Evolutionary conservation across 164 flowering plant genomes (phyloP), one percentile per base, ranked within the genome.

Genomic region (Dillenia turbinata): DNA sequence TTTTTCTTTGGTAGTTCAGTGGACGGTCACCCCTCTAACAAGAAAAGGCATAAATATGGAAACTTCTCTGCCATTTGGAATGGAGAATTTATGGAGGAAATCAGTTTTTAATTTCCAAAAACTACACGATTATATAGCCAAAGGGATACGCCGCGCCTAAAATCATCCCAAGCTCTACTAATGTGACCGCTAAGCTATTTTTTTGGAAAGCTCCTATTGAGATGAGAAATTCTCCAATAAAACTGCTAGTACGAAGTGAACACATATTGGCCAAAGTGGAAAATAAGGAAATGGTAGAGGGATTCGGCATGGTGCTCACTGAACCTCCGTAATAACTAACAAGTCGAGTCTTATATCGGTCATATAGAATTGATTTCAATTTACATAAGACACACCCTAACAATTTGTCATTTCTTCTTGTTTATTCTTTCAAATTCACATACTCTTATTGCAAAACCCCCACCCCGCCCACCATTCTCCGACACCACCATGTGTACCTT

Each of bases 151-250:
- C 49, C 49, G 12, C 49, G 16, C 67, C 61, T 64, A 56, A 56
- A 64, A 56, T 57, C 54, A 56, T 64, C 67, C 67, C 67, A 64
- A 56, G 54, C 10, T 33, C 49, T 64, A 50, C 61, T 64, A 64
- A 64, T 64, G 52, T 64, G 53, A 47, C 67, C 56, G 49, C 53
- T 64, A 64, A 64, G 60, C 67, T 64, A 64, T 64, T 64, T 64
- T 64, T 63, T 64, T 55, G 52, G 61, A 64, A 64, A 55, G 53
- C 52, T 55, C 66, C 11, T 54, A 63, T 16, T 54, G 24, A 58
- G 61, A 58, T 46, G 61, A 19, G 50, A 58, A 58, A 58, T 58
- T 58, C 61, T 50, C 24, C 26, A 46, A 58, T 58, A 58, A 58
- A 47, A 12, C 49, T 47, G 12, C 49, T 47, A 47, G 49, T 47